phyloP scores from a whole-genome alignment of 73 alveolate species.

The Halteria grandinella region DNA sequence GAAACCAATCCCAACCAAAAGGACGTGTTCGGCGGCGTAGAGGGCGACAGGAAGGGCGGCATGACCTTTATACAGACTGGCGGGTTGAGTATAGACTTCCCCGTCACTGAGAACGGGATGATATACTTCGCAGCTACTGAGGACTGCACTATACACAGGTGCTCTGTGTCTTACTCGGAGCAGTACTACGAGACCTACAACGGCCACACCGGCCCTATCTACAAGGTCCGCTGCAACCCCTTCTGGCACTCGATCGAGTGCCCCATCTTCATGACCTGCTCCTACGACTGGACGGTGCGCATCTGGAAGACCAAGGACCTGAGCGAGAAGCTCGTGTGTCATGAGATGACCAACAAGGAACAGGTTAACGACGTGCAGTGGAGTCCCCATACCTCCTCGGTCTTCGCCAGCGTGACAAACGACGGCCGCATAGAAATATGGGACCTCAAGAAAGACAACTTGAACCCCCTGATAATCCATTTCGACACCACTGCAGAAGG shows the following conservation, averaged over 20 bases:
- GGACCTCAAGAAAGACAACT: slow-evolving; percentile 92
- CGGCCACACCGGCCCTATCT: slow-evolving; percentile 99
- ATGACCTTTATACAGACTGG: slow-evolving; percentile 90
- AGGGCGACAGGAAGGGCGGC: slow-evolving; percentile 80
- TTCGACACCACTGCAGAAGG: slow-evolving; percentile 65
- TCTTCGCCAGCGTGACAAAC: slow-evolving; percentile 95
- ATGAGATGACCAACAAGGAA: slow-evolving; percentile 77
- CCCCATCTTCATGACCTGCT: slow-evolving; percentile 91
- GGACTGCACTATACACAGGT: slow-evolving; percentile 95
- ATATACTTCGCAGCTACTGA: slow-evolving; percentile 94
- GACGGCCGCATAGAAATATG: slow-evolving; percentile 98
- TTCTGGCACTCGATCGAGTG: slow-evolving; percentile 78
- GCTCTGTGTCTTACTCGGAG: slow-evolving; percentile 93
- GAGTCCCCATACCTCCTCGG: slow-evolving; percentile 94
- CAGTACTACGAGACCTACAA: slow-evolving; percentile 90
- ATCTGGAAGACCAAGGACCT: slow-evolving; percentile 92
- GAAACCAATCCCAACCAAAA: slow-evolving; percentile 87
- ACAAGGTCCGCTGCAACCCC: slow-evolving; percentile 96
- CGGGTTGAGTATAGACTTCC: slow-evolving; percentile 86
- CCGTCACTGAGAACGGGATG: slow-evolving; percentile 84
- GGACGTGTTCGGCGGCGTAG: slow-evolving; percentile 77
- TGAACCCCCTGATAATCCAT: slow-evolving; percentile 69
- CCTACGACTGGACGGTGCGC: slow-evolving; percentile 98
- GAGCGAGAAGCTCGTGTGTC: slow-evolving; percentile 66
- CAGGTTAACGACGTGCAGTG: slow-evolving; percentile 97